Evolutionary conservation across 2,329 filamentous ascomycete species (phyloP), one percentile per base, ranked within the genome.

Genomic region (Colletotrichum tropicale): DNA sequence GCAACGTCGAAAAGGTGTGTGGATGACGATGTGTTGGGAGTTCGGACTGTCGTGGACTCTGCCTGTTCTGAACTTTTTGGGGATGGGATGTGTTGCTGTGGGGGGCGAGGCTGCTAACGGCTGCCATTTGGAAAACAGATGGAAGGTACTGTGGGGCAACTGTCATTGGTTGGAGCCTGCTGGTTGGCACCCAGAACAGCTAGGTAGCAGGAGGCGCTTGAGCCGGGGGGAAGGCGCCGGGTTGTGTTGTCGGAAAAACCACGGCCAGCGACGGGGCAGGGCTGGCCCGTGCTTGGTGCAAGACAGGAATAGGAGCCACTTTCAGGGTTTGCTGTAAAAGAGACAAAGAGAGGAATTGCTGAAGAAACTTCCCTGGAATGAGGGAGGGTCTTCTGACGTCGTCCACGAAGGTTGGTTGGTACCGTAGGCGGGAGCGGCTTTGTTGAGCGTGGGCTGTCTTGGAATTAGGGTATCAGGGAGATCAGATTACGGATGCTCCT

Each of bases 51-150:
- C 24, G 61, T 74, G 70, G 68, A 69, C 64, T 74, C 34, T n/a
- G 26, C 15, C 32, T 38, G 60, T 65, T 65, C 60, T 56, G 74
- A 75, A 69, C 70, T 76, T 73, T 76, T 75, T 76, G 71, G 66
- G 66, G 55, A 43, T 36, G 73, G 68, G 68, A 38, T 56, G 69
- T 68, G 74, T 75, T 71, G 71, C 71, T 76, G 64, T 74, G 70
- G 65, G 70, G 70, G 74, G 65, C 74, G 18, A 76, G 70, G 70
- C 74, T 65, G 56, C 74, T 56, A 60, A 66, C 61, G 30, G 58
- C 36, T 36, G 52, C 55, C 65, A 60, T n/a, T 74, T 43, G 67
- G 67, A 67, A 34, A 73, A 75, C 58, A 73, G 16, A 73, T 72
- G 58, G 70, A 75, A 75, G 64, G 56, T 56, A 34, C 56, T 64